Evolutionary conservation across 768 basidiomycete genomes (phyloP), one percentile per base, ranked within the genome.

Genomic region (Sistotremastrum niveocremeum): DNA sequence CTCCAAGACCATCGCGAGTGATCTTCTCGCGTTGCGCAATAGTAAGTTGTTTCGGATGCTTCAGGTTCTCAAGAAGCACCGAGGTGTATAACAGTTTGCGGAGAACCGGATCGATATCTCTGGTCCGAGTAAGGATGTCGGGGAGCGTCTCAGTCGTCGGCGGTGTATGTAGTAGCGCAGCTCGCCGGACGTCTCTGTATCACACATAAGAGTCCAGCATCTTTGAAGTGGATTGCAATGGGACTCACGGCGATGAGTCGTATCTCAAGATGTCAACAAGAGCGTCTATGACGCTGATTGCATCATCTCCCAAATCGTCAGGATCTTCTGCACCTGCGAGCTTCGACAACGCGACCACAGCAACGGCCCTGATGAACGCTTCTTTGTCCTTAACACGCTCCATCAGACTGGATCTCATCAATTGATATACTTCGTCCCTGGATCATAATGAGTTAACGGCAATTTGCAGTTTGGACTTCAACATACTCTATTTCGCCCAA

Each of bases 401-500:
- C 28, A 93, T 62, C 3, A 95, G 71, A 0, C 73, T 67, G 0
- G 65, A 51, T 32, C 81, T 76, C 2, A 97, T 72, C 1, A 63
- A 50, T 4, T 60, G 62, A 56, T 84, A 97, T 8, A 84, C 64
- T 11, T 85, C 82, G 58, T 86, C 84, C 50, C 93, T 97, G 57
- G 20, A 20, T 20, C 20, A 20, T 28, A 34, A 39, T 45, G 38
- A 28, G 50, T 11, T 34, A 35, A 11, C 32, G 10, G 34, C 7
- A 20, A 8, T 8, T 11, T 8, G 4, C 9, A 30, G 20, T 4
- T 35, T 41, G 36, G 40, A 48, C 46, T 41, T 29, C 7, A 35
- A 70, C 82, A 45, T 57, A 95, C 91, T 93, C 88, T 47, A 97
- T 72, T 62, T 82, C 83, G 5, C 87, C 87, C 0, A 95, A 66